Evolutionary conservation across 164 flowering plant genomes (phyloP).

Genomic region (Protea cynaroides): DNA sequence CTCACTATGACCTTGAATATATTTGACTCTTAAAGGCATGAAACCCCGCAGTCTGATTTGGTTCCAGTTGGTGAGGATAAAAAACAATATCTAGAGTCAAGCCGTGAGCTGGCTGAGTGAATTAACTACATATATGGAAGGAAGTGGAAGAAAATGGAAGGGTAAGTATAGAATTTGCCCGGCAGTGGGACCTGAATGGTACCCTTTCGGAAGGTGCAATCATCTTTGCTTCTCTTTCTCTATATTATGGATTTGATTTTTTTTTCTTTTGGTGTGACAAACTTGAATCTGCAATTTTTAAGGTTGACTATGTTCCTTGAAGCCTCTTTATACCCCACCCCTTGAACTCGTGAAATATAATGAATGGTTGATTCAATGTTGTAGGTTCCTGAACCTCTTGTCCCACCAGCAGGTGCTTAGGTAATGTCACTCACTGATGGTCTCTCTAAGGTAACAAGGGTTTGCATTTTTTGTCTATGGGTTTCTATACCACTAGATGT

Average conservation of each 20-base stretch:
- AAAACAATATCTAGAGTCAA: slow-evolving; percentile 89
- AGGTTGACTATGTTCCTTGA: slow-evolving; percentile 45
- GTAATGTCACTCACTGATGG: slow-evolving; percentile 98
- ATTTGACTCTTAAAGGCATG: slow-evolving; percentile 31
- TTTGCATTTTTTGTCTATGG: neutral
- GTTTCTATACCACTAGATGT: neutral
- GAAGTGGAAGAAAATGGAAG: slow-evolving; percentile 98
- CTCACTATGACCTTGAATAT: slow-evolving; percentile 9
- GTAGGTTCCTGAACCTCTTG: slow-evolving; percentile 93
- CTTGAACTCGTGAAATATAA: slow-evolving; percentile 12
- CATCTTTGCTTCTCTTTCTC: neutral
- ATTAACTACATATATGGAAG: slow-evolving; percentile 80
- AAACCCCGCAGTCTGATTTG: slow-evolving; percentile 79
- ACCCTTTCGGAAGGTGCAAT: neutral
- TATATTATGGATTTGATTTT: slow-evolving; percentile 18
- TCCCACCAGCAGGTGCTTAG: slow-evolving; percentile 92
- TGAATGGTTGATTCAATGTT: slow-evolving; percentile 11
- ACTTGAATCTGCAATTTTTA: slow-evolving; percentile 80
- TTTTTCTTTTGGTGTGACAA: slow-evolving; percentile 36
- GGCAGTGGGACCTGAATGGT: neutral
- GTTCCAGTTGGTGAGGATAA: slow-evolving; percentile 98
- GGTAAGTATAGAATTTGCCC: slow-evolving; percentile 39
- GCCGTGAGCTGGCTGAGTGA: slow-evolving; percentile 87
- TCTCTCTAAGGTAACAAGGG: slow-evolving; percentile 64
- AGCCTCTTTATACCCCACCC: slow-evolving; percentile 17